Percentiles rank a stretch among this genome's conserved stretches.
phyloP scores from a whole-genome alignment of 2,329 filamentous ascomycete species.

The Ambrosiella beaveri region DNA sequence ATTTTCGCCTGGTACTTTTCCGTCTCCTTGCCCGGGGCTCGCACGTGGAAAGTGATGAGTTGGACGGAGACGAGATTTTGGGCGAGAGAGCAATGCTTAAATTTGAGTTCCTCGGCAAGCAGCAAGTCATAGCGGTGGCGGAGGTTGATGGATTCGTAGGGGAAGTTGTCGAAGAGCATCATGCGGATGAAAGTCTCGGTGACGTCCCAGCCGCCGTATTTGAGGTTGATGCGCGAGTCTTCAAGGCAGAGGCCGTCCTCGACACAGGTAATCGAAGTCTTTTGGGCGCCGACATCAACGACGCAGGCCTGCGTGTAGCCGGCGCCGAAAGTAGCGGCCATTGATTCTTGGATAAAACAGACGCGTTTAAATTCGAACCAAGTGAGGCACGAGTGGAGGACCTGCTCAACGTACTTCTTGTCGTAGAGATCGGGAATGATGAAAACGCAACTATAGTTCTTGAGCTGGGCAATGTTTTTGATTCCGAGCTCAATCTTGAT shows the following conservation, averaged over 20 bases:
- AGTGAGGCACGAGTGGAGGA: slow-evolving; percentile 69
- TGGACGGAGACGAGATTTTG: slow-evolving; percentile 82
- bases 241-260: slow-evolving; percentile 92
- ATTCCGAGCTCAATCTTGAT: slow-evolving; percentile 73
- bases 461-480: slow-evolving; percentile 61
- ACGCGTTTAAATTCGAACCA: slow-evolving; percentile 82
- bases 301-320: slow-evolving; percentile 90
- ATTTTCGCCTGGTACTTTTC: slow-evolving; percentile 91
- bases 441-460: slow-evolving; percentile 89
- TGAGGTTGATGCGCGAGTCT: slow-evolving; percentile 86
- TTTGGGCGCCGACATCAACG: slow-evolving; percentile 90
- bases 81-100: slow-evolving; percentile 79
- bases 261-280: slow-evolving; percentile 92
- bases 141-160: slow-evolving; percentile 87
- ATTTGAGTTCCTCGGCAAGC: slow-evolving; percentile 88
- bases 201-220: slow-evolving; percentile 82
- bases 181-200: slow-evolving; percentile 93
- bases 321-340: slow-evolving; percentile 86
- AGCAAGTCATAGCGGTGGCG: slow-evolving; percentile 80
- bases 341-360: slow-evolving; percentile 89
- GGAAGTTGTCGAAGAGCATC: slow-evolving; percentile 93
- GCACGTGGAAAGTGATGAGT: slow-evolving; percentile 75
- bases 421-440: slow-evolving; percentile 95
- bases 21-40: slow-evolving; percentile 74
- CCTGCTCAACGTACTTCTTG: slow-evolving; percentile 71